These are phyloP conservation scores for Polygonum aviculare DNA, from an alignment of 148 eudicot species.

Conservation along the genomic window DNA sequence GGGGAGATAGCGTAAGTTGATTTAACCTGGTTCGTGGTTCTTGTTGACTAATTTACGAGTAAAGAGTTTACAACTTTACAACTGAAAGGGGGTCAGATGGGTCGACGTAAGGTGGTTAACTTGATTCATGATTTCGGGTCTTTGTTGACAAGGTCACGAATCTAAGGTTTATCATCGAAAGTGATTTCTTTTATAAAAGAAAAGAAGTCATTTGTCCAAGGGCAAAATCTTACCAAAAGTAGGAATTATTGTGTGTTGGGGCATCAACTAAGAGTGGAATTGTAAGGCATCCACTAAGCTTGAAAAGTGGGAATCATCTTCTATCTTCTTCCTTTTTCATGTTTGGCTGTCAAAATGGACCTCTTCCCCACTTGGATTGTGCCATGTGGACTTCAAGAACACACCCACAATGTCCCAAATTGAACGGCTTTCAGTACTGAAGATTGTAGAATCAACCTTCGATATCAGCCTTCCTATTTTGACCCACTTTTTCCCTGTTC, in stretches of 20 bases:
- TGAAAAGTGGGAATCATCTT: conserved; percentile 7
- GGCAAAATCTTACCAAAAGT: conserved; percentile 7
- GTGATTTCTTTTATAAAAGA: too few relatives aligned
- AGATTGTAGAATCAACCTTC: neutral
- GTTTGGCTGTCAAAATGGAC: neutral
- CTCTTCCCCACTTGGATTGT: neutral
- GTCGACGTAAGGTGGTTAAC: too few relatives aligned
- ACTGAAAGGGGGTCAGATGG: too few relatives aligned
- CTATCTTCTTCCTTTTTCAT: neutral
- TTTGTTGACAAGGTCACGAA: too few relatives aligned
- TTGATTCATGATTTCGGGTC: too few relatives aligned
- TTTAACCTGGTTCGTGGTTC: too few relatives aligned
- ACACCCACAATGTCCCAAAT: neutral
- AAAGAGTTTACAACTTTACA: too few relatives aligned
- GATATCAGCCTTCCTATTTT: neutral
- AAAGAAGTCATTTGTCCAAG: neutral
- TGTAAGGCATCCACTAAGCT: conserved; percentile 3
- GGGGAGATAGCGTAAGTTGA: neutral
- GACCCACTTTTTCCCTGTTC: neutral
- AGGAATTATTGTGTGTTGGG: neutral
- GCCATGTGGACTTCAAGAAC: neutral
- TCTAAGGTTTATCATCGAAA: too few relatives aligned
- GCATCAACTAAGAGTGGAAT: neutral
- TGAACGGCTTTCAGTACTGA: neutral
- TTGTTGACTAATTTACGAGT: too few relatives aligned